Base-by-base conservation (phyloP, 371 early-diverging fungal species). In the Basidiobolus meristosporus region DNA sequence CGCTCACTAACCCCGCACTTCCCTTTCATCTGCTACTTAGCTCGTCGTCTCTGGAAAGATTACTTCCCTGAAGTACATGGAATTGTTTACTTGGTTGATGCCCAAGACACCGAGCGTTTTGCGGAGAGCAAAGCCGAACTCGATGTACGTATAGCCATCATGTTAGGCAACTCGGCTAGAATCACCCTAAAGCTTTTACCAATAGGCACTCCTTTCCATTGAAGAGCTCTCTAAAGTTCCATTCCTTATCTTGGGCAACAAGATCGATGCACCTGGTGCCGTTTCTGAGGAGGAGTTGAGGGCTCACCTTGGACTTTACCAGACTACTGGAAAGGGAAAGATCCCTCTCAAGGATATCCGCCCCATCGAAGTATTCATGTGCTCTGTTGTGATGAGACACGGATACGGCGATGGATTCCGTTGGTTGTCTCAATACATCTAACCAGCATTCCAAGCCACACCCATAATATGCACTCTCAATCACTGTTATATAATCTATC, bases 311-410 rank as follows among this genome's bases (percentile, higher is more conserved):
- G 91, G 92, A 26, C 67, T 96, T 50, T 77, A 70, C 71, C 90
- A 91, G 57, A 91, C 95, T 34, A 93, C 96, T 31, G 96, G 97
- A 51, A 93, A 93, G 76, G 68, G 69, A 57, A 91, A 89, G 60
- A 80, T 85, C 36, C 70, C 73, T 41, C 68, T 90, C 52, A 81
- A 77, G 52, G 86, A 86, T 53, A 77, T 90, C 48, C 73, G 97
- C 42, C 89, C 97, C 40, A 87, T 93, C 46, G 97, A 96, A 66
- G 76, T 96, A 20, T 96, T 89, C 56, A 96, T 96, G 97, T 91
- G 92, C 71, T 90, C 90, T 19, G 89, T 96, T 22, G 89, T 90
- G 28, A 84, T 88, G 87, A 70, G 85, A 63, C 87, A 87, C 64
- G 97, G 97, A 53, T 96, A 96, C 55, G 93, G 92, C 36, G 97